A percentile compares a stretch with the other conserved stretches of the same genome.
Conservation (phyloP, 2,329 filamentous ascomycete genomes). For the Aspergillus proliferans region DNA sequence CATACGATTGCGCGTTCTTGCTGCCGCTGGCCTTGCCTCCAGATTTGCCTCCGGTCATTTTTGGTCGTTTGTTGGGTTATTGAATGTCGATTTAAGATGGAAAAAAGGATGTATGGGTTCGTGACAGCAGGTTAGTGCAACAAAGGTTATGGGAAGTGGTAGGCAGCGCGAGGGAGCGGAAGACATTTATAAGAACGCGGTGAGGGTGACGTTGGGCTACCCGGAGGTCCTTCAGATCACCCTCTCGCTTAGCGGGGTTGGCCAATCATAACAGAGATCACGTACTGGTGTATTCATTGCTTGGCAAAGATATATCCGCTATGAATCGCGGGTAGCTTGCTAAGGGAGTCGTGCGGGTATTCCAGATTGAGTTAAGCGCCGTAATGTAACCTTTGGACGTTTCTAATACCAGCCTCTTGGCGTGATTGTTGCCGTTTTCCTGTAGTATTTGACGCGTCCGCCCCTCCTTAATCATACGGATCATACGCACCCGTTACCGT, state of each 20-base stretch:
- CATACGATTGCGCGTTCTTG: constrained; percentile 99
- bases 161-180: constrained; percentile 28
- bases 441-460: constrained; percentile 16
- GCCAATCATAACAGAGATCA: constrained; percentile 38
- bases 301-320: constrained; percentile 8
- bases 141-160: constrained; percentile 20
- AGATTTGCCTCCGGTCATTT: constrained; percentile 99
- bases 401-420: constrained; percentile 14
- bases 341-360: constrained; percentile 3
- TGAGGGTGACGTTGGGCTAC: constrained; percentile 38
- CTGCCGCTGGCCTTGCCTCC: constrained; percentile 98
- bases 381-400: constrained; percentile 18
- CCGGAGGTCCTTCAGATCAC: constrained; percentile 42
- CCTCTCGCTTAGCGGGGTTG: constrained; percentile 36
- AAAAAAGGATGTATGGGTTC: not conserved
- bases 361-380: constrained; percentile 23
- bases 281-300: constrained; percentile 10
- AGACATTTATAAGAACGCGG: constrained; percentile 40
- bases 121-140: not conserved
- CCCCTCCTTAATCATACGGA: constrained; percentile 39
- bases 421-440: constrained; percentile 9
- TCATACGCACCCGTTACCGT: constrained; percentile 38
- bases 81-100: constrained; percentile 7
- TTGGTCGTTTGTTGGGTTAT: constrained; percentile 40
- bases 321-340: constrained; percentile 7